Conservation (phyloP, 345 rosid genomes). For the Moringa oleifera region DNA sequence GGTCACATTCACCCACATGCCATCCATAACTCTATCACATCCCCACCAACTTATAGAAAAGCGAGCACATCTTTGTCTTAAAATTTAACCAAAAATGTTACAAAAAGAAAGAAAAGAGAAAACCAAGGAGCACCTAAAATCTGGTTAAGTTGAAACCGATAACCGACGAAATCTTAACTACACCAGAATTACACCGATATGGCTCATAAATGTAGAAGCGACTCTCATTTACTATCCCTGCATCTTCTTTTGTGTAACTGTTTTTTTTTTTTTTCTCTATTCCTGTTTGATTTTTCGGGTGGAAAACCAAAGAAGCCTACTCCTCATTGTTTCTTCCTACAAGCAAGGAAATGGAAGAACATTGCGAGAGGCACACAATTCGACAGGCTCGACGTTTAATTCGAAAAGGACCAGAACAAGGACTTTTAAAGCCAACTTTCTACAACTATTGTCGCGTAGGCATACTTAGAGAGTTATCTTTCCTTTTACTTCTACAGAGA, state of each 20-base stretch:
- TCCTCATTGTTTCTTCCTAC: slow-evolving; percentile 19
- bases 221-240: slow-evolving; percentile 27
- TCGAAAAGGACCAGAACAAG: no score
- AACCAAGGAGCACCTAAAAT: slow-evolving; percentile 12
- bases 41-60: slow-evolving; percentile 34
- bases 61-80: slow-evolving; percentile 6
- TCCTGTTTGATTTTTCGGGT: slow-evolving; percentile 1
- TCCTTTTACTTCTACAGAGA: slow-evolving; percentile 2
- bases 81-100: slow-evolving; percentile 7
- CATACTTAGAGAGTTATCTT: no score
- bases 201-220: slow-evolving; percentile 35
- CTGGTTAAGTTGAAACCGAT: no score
- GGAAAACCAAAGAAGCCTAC: slow-evolving; percentile 12
- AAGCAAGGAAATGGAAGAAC: not conserved
- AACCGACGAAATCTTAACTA: slow-evolving; percentile 13
- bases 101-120: slow-evolving; percentile 10
- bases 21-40: slow-evolving; percentile 33
- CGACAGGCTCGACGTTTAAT: no score
- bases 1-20: slow-evolving; percentile 57
- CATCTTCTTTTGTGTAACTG: slow-evolving; percentile 6
- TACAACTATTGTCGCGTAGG: no score
- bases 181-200: slow-evolving; percentile 9
- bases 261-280: slow-evolving; percentile 12
- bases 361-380: not conserved
- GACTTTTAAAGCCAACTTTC: no score